Percentiles rank a stretch among this genome's conserved stretches.
phyloP scores from a whole-genome alignment of 257 asterid genomes.

The Sherardia arvensis region DNA sequence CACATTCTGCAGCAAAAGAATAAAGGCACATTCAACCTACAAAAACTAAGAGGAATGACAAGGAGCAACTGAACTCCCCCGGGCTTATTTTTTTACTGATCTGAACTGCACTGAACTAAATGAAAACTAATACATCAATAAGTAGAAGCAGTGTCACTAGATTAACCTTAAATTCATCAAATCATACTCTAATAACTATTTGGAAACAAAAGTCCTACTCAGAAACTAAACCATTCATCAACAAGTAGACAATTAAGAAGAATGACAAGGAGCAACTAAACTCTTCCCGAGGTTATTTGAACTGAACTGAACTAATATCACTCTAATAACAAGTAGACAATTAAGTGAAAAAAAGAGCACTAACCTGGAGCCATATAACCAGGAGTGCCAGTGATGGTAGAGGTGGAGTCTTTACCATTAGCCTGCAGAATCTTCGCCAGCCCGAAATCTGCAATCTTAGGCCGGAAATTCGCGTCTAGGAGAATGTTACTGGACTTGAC shows the following conservation, averaged over 20 bases:
- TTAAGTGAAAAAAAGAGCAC: neutral
- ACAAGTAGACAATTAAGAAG: neutral
- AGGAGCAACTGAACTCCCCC: too few species aligned
- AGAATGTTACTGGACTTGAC: conserved; percentile 45
- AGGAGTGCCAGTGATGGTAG: conserved; percentile 29
- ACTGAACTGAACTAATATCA: too few species aligned
- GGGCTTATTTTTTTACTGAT: too few species aligned
- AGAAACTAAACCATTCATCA: neutral
- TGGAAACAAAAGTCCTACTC: neutral
- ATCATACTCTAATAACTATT: too few species aligned
- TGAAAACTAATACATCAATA: too few species aligned
- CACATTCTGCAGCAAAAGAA: conserved; percentile 22
- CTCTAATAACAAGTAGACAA: neutral
- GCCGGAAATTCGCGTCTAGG: conserved; percentile 32
- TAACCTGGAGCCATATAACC: conserved; percentile 45
- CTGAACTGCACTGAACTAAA: too few species aligned
- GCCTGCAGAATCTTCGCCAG: conserved; percentile 29
- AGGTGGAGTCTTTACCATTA: conserved; percentile 18
- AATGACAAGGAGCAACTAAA: too few species aligned
- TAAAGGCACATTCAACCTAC: neutral
- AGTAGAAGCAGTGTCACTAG: too few species aligned
- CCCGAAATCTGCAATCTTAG: conserved; percentile 43
- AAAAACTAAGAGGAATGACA: too few species aligned
- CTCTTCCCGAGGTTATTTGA: too few species aligned
- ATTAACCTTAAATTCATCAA: too few species aligned